These are phyloP conservation scores for Penicillium sp. DNA, from an alignment of 2,329 filamentous ascomycete species.

Conservation along the genomic window DNA sequence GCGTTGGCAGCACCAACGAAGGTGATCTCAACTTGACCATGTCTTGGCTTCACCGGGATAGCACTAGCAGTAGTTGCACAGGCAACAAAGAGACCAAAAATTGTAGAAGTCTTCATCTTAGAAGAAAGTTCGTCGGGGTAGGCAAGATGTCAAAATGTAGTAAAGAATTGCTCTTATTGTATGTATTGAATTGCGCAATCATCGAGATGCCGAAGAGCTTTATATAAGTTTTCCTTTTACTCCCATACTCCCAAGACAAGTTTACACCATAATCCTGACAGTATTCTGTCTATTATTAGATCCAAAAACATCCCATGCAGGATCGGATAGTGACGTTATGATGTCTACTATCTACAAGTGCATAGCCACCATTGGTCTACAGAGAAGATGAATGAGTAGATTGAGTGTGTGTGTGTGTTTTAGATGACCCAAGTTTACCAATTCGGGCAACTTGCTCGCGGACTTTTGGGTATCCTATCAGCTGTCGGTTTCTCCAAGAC, in stretches of 20 bases:
- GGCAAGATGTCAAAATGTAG: background rate
- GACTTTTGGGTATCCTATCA: background rate
- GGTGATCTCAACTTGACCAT: conserved; percentile 3
- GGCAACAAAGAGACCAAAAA: background rate
- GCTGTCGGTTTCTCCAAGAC: background rate
- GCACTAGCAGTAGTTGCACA: background rate
- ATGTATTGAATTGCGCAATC: background rate
- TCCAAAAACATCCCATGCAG: background rate
- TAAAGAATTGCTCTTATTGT: background rate
- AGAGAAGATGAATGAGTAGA: background rate
- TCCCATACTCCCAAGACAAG: background rate
- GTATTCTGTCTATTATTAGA: background rate
- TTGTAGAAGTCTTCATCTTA: background rate
- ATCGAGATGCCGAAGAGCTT: background rate
- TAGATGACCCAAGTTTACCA: background rate
- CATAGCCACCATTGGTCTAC: background rate
- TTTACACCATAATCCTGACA: background rate
- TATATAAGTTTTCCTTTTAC: background rate
- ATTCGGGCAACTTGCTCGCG: background rate
- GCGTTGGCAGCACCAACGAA: conserved; percentile 17
- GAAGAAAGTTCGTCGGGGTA: background rate
- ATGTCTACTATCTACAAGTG: background rate
- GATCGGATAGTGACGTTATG: background rate
- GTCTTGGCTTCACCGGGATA: background rate
- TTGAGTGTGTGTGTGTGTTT: background rate